Base-by-base conservation (phyloP, 2,329 filamentous ascomycete genomes). In the Microcera coccophila region DNA sequence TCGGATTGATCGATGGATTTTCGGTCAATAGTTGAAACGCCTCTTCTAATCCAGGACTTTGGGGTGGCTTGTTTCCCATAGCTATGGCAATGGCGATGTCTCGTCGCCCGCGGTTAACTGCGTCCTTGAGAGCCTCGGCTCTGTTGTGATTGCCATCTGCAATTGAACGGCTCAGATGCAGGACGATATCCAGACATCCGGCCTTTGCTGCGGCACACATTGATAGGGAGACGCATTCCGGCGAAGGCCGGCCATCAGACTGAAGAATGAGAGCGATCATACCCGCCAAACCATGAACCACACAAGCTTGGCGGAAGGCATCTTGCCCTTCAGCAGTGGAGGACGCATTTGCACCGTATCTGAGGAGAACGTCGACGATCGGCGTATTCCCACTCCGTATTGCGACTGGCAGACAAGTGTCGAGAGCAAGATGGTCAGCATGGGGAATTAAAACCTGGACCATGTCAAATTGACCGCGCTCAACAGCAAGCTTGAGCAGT, bases 61-160 rank as follows among this genome's bases (percentile, higher is more conserved):
- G 65, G 1, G 79, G 79, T 1, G 78, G 76, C 18, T 66, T 71
- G 38, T 68, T 68, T 11, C 76, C 77, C 38, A 74, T 73, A 12
- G 79, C 56, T 16, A 82, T 70, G 5, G 77, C 75, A 20, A 81
- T 64, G 0, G 68, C 72, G 31, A 82, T 70, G 48, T 82, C 78
- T 39, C 72, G 65, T 11, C 76, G 67, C 14, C 74, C 71, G 17
- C 70, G 64, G 1, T 59, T 60, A 18, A 81, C 61, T 3, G 78
- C 76, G 1, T 65, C 57, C 44, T 72, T 75, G 19, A 82, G 63
- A 1, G 76, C 76, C 16, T 77, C 71, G 9, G 71, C 75, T 3
- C 69, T 62, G 46, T 76, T 72, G 51, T 73, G 68, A 46, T 75
- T 73, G 5, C 72, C 73, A 38, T 82, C 75, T 2, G 76, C 78